A percentile compares a stretch with the other conserved stretches of the same genome.
phyloP scores from a whole-genome alignment of 805 yeast genomes.

The Hanseniaspora pseudoguilliermondii region DNA sequence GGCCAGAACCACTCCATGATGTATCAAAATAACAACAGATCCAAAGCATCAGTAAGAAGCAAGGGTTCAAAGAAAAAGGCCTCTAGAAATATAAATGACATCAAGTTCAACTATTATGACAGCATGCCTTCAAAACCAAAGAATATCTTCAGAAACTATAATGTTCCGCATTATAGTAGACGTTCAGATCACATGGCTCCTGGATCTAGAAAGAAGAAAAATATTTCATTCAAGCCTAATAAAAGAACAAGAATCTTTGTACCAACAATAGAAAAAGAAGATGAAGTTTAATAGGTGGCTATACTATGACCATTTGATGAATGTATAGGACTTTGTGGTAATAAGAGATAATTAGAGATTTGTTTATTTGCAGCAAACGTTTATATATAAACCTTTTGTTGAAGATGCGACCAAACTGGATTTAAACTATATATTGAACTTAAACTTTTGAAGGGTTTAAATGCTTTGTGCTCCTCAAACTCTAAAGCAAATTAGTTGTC shows the following conservation, averaged over 20 bases:
- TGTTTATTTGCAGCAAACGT: no score
- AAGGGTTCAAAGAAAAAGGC: not conserved
- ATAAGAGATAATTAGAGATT: not conserved
- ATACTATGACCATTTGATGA: not conserved
- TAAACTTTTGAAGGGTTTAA: no score
- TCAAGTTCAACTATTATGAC: not conserved
- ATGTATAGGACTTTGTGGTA: not conserved
- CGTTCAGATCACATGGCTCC: not conserved
- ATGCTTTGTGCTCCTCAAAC: no score
- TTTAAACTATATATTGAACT: no score
- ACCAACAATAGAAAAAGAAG: constrained; percentile 8
- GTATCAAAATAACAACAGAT: not conserved
- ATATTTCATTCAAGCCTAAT: constrained; percentile 4
- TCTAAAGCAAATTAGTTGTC: no score
- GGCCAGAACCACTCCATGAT: not conserved
- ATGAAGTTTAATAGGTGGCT: not conserved
- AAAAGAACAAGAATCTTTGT: constrained; percentile 5
- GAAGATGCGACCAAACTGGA: no score
- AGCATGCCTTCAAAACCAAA: not conserved
- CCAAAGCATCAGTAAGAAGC: not conserved
- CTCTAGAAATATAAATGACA: not conserved
- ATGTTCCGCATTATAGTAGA: not conserved
- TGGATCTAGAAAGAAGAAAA: constrained; percentile 1
- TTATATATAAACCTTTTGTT: no score
- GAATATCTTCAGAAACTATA: constrained; percentile 1